A percentile compares a stretch with the other conserved stretches of the same genome.
These are phyloP conservation scores for Irpex rosettiformis DNA, from an alignment of 1,284 basidiomycete species.

Conservation along the genomic window DNA sequence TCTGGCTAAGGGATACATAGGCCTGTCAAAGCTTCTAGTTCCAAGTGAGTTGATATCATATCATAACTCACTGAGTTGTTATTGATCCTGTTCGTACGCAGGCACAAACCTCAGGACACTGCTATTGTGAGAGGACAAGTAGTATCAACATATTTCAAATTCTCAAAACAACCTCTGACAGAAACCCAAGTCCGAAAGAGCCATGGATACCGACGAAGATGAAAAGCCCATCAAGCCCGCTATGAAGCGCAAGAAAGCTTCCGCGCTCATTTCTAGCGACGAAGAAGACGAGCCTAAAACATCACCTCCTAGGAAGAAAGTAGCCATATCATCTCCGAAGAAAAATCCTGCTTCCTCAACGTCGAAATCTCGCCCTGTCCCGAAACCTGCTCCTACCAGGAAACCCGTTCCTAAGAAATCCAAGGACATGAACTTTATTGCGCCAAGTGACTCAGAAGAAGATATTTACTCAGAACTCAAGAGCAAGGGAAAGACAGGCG, in stretches of 20 bases:
- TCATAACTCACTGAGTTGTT: not conserved
- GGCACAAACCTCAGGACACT: not conserved
- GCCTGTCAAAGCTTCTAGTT: not conserved
- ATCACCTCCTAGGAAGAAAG: slow-evolving; percentile 11
- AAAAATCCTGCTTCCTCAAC: not conserved
- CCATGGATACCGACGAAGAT: slow-evolving; percentile 12
- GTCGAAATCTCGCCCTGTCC: not conserved
- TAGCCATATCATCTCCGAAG: slow-evolving; percentile 4
- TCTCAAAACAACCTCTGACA: too few species aligned
- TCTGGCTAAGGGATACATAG: not conserved
- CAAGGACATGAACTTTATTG: slow-evolving; percentile 11
- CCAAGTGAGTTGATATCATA: not conserved
- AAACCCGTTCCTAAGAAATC: slow-evolving; percentile 6
- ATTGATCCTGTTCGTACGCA: not conserved
- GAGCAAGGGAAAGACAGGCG: slow-evolving; percentile 20
- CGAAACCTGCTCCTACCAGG: slow-evolving; percentile 1
- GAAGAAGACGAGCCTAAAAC: slow-evolving; percentile 12
- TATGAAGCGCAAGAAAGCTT: slow-evolving; percentile 10
- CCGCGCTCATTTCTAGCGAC: slow-evolving; percentile 11
- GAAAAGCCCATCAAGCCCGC: not conserved
- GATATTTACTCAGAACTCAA: slow-evolving; percentile 20
- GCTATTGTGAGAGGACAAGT: not conserved
- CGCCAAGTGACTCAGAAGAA: slow-evolving; percentile 16
- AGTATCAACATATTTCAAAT: too few species aligned
- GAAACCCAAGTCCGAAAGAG: slow-evolving; percentile 10